Evolutionary conservation across 2,329 filamentous ascomycete species (phyloP).

Genomic region (Microcyclosporella mali): DNA sequence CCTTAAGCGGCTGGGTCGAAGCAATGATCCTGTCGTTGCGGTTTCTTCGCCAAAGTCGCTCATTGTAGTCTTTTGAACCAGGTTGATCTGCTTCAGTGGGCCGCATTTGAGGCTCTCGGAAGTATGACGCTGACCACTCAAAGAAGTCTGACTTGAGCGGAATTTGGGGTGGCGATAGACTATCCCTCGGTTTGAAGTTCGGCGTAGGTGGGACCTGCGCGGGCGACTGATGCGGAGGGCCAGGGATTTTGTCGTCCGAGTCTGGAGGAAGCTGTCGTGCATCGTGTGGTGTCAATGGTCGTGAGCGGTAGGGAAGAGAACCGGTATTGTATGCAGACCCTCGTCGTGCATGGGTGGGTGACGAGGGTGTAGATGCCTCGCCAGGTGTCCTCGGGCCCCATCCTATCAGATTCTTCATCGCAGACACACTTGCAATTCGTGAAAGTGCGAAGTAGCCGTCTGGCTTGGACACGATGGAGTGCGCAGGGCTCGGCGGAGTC

Average conservation of each 20-base stretch:
- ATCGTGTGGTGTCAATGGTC: slow-evolving; percentile 33
- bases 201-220: slow-evolving; percentile 75
- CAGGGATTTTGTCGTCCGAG: slow-evolving; percentile 55
- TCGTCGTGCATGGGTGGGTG: slow-evolving; percentile 23
- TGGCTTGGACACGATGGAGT: slow-evolving; percentile 43
- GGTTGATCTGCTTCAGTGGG: slow-evolving; percentile 92
- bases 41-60: slow-evolving; percentile 83
- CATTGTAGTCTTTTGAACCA: slow-evolving; percentile 92
- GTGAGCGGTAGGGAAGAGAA: slow-evolving; percentile 35
- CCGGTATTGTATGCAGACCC: slow-evolving; percentile 18
- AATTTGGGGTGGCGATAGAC: slow-evolving; percentile 55
- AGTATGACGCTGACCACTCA: slow-evolving; percentile 95
- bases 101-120: slow-evolving; percentile 97
- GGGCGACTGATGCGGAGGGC: slow-evolving; percentile 56
- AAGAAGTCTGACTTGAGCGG: slow-evolving; percentile 79
- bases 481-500: slow-evolving; percentile 37
- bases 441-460: slow-evolving; percentile 59
- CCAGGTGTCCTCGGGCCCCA: slow-evolving; percentile 25
- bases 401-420: slow-evolving; percentile 55
- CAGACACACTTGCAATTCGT: slow-evolving; percentile 59
- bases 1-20: slow-evolving; percentile 89
- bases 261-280: slow-evolving; percentile 55
- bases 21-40: slow-evolving; percentile 88
- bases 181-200: slow-evolving; percentile 59
- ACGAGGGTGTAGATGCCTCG: slow-evolving; percentile 21